Evolutionary conservation across 805 yeast genomes (phyloP), one percentile per base, ranked within the genome.

Genomic region (Spathaspora hagerdaliae): DNA sequence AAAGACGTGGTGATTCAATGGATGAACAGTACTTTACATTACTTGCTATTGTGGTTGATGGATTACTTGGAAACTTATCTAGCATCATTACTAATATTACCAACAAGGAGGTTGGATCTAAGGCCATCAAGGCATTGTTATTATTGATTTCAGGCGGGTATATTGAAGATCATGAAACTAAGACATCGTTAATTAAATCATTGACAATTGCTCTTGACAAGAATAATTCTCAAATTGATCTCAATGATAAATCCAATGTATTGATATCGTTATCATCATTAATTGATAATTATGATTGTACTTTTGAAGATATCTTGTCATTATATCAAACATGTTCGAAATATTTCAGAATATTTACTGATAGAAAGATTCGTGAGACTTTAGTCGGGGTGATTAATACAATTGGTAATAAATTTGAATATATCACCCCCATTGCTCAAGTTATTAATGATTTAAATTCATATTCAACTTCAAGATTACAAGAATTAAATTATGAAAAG

Each of bases 401-500:
- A 15, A 71, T 92, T 42, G 88, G 90, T 14, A 58, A 56, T 2
- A 76, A 75, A 43, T 78, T 78, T 45, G 72, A 69, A 2, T 67
- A 77, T 27, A 54, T 64, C 13, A 59, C 64, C 6, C 48, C 47
- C 14, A 79, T 83, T 27, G 78, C 84, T 1, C 54, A 57, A 0
- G 60, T 89, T n/a, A 58, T 88, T 11, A 65, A 65, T 1, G 89
- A 81, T 34, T 67, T 92, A 49, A 91, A 94, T 58, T 71, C 96
- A 0, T 87, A 72, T 55, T 79, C 90, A 0, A 58, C 60, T 1
- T 77, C 65, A 32, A 74, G 87, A 43, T 65, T 89, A 45, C 82
- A 81, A 31, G 90, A 85, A 51, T 82, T 85, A 37, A 96, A 94
- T 64, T 92, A 83, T 61, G 92, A 82, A 47, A 77, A 77, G 44